Percentiles rank a stretch among this genome's conserved stretches.
Evolutionary conservation across 768 basidiomycete species (phyloP).

Genomic region (Phanerochaete sordida): DNA sequence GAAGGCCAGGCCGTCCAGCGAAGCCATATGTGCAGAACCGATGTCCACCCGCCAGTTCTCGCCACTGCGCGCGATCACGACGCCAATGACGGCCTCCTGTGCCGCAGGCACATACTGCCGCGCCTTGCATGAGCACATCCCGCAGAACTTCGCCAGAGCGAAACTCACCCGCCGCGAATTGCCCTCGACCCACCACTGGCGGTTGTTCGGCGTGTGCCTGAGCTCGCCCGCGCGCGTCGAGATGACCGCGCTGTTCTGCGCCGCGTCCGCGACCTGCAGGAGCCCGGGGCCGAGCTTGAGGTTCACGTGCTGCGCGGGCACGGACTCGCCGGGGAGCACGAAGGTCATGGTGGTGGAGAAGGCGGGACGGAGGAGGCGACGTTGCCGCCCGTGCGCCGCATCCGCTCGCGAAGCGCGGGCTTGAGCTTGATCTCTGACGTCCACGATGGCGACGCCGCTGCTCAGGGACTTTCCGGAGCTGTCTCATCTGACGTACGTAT

Average conservation of each 20-base stretch:
- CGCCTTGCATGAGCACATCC: background rate
- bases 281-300: constrained; percentile 88
- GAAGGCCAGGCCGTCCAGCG: constrained; percentile 88
- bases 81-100: constrained; percentile 87
- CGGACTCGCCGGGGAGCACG: constrained; percentile 78
- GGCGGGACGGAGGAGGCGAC: background rate
- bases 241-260: constrained; percentile 32
- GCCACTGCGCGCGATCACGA: constrained; percentile 73
- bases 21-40: constrained; percentile 81
- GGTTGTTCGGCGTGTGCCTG: constrained; percentile 65
- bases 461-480: constrained; percentile 69
- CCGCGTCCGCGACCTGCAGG: constrained; percentile 41
- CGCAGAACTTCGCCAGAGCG: background rate
- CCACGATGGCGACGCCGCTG: constrained; percentile 22
- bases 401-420: background rate
- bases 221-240: constrained; percentile 71
- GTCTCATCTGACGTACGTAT: constrained; percentile 60
- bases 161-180: constrained; percentile 78
- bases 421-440: background rate
- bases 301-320: constrained; percentile 72
- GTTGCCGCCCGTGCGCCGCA: background rate
- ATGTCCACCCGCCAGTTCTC: constrained; percentile 95
- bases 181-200: constrained; percentile 87
- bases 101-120: constrained; percentile 84
- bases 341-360: constrained; percentile 42